Conservation (phyloP, 768 basidiomycete genomes). For the Arthromyces matolae region DNA sequence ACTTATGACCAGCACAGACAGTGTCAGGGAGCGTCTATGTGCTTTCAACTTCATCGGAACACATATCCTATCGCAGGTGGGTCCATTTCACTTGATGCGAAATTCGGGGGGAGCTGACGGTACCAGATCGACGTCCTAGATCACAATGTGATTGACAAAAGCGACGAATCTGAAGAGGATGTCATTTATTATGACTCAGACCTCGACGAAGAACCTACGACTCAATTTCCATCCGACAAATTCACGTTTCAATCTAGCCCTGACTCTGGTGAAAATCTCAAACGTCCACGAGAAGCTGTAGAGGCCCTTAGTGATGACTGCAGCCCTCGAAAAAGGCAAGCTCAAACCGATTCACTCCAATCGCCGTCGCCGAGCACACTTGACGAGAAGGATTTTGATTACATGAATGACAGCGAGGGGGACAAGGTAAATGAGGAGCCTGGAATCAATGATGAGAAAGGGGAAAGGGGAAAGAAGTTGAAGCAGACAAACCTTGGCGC, state of each 20-base stretch:
- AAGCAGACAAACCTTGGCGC: not conserved
- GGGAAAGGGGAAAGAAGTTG: not conserved
- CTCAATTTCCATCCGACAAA: not conserved
- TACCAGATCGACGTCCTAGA: too few relatives aligned
- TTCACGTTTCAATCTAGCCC: not conserved
- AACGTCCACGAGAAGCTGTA: too few relatives aligned
- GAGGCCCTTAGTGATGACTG: too few relatives aligned
- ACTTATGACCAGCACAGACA: not conserved
- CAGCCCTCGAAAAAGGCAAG: too few relatives aligned
- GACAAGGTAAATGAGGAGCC: not conserved
- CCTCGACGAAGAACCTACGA: not conserved
- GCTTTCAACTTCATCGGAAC: slow-evolving; percentile 7
- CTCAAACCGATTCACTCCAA: too few relatives aligned
- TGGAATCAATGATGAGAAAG: too few relatives aligned
- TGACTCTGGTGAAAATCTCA: not conserved
- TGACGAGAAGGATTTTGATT: too few relatives aligned
- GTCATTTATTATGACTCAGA: not conserved
- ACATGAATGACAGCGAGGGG: not conserved
- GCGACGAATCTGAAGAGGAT: not conserved
- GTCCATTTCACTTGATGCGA: not conserved
- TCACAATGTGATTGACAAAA: too few relatives aligned
- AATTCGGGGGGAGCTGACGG: too few relatives aligned
- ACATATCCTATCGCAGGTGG: not conserved
- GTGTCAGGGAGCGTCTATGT: slow-evolving; percentile 8
- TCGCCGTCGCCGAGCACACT: too few relatives aligned